These are phyloP conservation scores for Podila epicladia DNA, from an alignment of 192 early-diverging fungal species.

Conservation along the genomic window DNA sequence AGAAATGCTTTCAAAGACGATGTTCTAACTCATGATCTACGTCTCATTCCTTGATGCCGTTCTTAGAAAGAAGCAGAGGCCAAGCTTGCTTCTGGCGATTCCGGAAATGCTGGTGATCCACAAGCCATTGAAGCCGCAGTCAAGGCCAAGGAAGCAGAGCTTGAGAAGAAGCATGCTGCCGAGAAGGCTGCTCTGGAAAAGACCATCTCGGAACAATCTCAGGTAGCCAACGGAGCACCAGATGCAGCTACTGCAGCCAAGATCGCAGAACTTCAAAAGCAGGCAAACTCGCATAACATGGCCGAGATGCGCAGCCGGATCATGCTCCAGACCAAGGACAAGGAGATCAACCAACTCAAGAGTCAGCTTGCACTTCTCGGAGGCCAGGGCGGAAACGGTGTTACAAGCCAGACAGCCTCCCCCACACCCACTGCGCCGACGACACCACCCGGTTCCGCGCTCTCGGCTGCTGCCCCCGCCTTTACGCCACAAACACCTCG, in stretches of 20 bases:
- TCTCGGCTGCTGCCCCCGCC: constrained; percentile 10
- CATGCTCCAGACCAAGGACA: constrained; percentile 55
- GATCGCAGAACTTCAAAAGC: constrained; percentile 51
- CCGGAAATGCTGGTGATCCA: constrained; percentile 6
- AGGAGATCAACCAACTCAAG: constrained; percentile 55
- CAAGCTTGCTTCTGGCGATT: background rate
- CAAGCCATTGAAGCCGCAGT: constrained; percentile 29
- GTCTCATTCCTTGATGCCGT: constrained; percentile 13
- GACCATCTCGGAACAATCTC: constrained; percentile 14
- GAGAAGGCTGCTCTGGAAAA: constrained; percentile 51
- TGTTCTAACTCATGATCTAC: background rate
- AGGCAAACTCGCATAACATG: constrained; percentile 47
- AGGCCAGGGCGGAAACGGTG: background rate
- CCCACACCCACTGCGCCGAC: background rate
- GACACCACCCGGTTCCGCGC: background rate
- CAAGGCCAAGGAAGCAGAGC: constrained; percentile 20
- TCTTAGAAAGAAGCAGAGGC: constrained; percentile 22
- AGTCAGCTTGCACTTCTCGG: constrained; percentile 29
- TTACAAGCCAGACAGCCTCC: background rate
- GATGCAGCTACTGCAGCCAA: constrained; percentile 8
- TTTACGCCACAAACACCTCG: constrained; percentile 23
- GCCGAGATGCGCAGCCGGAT: constrained; percentile 59
- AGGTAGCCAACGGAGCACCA: background rate
- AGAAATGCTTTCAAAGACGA: background rate
- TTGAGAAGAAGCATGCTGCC: constrained; percentile 51